A percentile compares a stretch with the other conserved stretches of the same genome.
Evolutionary conservation across 2,329 filamentous ascomycete genomes (phyloP).

Genomic region (Cytospora mali): DNA sequence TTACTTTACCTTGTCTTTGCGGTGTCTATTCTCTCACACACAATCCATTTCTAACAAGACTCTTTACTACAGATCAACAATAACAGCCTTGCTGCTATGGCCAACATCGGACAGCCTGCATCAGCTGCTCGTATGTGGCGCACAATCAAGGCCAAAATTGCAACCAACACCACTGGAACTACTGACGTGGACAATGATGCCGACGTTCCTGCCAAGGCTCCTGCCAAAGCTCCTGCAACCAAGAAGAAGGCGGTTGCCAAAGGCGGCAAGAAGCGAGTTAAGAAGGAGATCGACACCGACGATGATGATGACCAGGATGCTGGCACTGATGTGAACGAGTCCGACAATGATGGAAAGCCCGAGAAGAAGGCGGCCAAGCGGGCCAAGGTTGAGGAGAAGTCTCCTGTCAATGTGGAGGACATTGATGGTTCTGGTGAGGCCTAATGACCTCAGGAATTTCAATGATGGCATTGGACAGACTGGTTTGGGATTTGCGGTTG

Average conservation of each 20-base stretch:
- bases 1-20: neutral
- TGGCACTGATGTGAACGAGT: neutral
- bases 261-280: neutral
- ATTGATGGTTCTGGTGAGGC: neutral
- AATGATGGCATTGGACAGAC: neutral
- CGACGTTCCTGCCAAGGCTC: no score
- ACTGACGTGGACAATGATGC: neutral
- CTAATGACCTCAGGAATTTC: neutral
- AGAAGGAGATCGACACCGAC: neutral
- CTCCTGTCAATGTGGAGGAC: neutral
- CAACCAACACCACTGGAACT: neutral
- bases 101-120: neutral
- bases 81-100: neutral
- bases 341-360: neutral
- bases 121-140: constrained; percentile 8
- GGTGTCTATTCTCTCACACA: neutral
- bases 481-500: neutral
- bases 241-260: neutral
- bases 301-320: neutral
- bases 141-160: neutral
- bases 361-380: constrained; percentile 6
- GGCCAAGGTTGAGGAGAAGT: neutral
- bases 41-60: neutral
- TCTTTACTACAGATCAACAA: neutral
- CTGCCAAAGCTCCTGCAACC: neutral